Conservation (phyloP, 495 filamentous ascomycete species). For the Trypethelium eluteriae region DNA sequence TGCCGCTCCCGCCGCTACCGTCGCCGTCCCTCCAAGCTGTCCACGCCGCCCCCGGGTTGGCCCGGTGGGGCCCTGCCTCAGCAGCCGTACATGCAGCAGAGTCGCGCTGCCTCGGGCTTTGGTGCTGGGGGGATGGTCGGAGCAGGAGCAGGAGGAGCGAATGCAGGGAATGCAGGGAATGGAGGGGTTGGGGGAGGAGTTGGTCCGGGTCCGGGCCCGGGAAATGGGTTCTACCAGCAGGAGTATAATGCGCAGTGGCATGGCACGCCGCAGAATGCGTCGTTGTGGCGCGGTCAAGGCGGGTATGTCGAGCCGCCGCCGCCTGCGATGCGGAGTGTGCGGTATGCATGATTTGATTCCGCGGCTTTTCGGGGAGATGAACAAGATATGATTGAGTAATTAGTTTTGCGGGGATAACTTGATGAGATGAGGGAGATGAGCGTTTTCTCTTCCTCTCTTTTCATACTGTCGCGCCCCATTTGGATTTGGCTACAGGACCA, state of each 20-base stretch:
- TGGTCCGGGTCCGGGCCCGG: too few relatives aligned
- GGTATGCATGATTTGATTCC: neutral
- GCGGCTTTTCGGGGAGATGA: neutral
- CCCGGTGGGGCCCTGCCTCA: neutral
- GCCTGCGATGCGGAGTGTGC: conserved; percentile 3
- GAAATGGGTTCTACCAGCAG: conserved; percentile 8
- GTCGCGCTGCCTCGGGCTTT: neutral
- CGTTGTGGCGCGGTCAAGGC: neutral
- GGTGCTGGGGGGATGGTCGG: neutral
- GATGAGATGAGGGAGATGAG: neutral
- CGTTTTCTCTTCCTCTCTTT: too few relatives aligned
- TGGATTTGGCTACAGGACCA: too few relatives aligned
- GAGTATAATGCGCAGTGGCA: conserved; percentile 9
- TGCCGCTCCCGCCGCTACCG: conserved; percentile 21
- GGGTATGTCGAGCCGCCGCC: conserved; percentile 7
- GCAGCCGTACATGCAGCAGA: neutral
- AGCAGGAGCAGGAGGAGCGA: neutral
- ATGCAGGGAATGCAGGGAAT: too few relatives aligned
- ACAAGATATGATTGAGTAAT: neutral
- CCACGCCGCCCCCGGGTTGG: conserved; percentile 5
- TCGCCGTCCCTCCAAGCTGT: conserved; percentile 9
- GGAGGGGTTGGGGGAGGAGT: too few relatives aligned
- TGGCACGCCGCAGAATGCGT: conserved; percentile 7
- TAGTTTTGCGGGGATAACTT: too few relatives aligned
- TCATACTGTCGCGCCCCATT: too few relatives aligned